A percentile compares a stretch with the other conserved stretches of the same genome.
These are phyloP conservation scores for Candida oleophila DNA, from an alignment of 805 yeast species.

Conservation along the genomic window DNA sequence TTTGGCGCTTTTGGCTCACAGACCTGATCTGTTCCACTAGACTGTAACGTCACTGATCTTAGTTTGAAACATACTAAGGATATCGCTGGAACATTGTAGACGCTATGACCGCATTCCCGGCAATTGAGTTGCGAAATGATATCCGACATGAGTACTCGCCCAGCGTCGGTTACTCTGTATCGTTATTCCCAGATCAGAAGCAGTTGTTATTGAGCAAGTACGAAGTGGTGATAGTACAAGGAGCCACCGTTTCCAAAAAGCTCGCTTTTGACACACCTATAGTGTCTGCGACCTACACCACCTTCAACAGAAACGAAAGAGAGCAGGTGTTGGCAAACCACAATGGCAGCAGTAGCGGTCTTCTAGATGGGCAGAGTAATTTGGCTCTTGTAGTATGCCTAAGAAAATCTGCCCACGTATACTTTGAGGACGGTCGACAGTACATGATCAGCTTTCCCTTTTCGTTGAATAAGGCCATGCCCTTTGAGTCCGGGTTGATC, in stretches of 20 bases:
- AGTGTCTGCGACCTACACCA: conserved; percentile 60
- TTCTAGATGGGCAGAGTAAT: background rate
- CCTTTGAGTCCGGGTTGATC: conserved; percentile 67
- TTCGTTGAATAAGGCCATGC: conserved; percentile 54
- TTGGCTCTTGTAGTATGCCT: conserved; percentile 61
- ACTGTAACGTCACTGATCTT: too few species aligned
- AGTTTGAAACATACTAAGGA: too few species aligned
- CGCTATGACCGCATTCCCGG: conserved; percentile 28
- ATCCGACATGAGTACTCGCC: conserved; percentile 21
- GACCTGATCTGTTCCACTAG: too few species aligned
- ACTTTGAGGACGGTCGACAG: conserved; percentile 57
- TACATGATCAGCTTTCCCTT: conserved; percentile 71
- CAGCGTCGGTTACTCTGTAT: conserved; percentile 14
- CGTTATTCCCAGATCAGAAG: conserved; percentile 22
- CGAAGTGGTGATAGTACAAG: conserved; percentile 48
- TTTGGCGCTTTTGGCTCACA: too few species aligned
- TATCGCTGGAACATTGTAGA: too few species aligned
- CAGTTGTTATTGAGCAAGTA: conserved; percentile 34
- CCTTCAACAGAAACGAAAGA: conserved; percentile 34
- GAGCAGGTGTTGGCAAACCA: background rate
- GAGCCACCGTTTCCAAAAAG: conserved; percentile 43
- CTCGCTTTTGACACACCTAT: conserved; percentile 52
- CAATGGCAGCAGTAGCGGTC: conserved; percentile 6
- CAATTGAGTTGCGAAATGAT: conserved; percentile 28
- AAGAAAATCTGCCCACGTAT: conserved; percentile 59